These are phyloP conservation scores for Neurospora tetrasperma DNA, from an alignment of 495 filamentous ascomycete genomes.

Conservation along the genomic window DNA sequence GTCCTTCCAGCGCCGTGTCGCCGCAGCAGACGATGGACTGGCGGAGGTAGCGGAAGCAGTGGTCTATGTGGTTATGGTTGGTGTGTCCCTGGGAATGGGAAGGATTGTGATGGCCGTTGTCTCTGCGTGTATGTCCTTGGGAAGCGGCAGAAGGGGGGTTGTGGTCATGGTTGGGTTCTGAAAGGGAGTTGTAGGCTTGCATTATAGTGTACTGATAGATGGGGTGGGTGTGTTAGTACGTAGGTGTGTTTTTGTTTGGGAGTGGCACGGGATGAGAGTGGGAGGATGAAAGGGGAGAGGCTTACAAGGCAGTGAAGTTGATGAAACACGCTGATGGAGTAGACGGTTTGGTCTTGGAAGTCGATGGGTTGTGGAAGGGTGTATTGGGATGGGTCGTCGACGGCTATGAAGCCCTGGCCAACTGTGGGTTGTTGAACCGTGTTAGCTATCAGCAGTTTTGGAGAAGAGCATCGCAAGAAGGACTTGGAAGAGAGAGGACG, in stretches of 20 bases:
- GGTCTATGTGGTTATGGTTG: neutral
- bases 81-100: neutral
- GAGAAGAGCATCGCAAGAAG: neutral
- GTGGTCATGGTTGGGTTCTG: neutral
- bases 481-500: neutral
- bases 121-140: no score
- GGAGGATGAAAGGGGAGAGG: neutral
- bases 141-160: no score
- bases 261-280: neutral
- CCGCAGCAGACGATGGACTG: conserved; percentile 1
- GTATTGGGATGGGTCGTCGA: neutral
- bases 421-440: neutral
- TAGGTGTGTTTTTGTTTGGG: neutral
- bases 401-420: neutral
- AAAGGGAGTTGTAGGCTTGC: neutral
- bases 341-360: neutral
- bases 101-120: no score
- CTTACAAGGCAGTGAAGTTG: conserved; percentile 10
- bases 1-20: conserved; percentile 5
- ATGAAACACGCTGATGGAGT: conserved; percentile 7
- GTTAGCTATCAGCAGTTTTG: neutral
- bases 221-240: neutral
- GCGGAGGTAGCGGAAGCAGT: conserved; percentile 9
- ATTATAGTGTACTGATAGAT: neutral
- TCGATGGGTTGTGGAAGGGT: conserved; percentile 3